Conservation (phyloP, 768 basidiomycete genomes). For the Psilocybe subaeruginosa region DNA sequence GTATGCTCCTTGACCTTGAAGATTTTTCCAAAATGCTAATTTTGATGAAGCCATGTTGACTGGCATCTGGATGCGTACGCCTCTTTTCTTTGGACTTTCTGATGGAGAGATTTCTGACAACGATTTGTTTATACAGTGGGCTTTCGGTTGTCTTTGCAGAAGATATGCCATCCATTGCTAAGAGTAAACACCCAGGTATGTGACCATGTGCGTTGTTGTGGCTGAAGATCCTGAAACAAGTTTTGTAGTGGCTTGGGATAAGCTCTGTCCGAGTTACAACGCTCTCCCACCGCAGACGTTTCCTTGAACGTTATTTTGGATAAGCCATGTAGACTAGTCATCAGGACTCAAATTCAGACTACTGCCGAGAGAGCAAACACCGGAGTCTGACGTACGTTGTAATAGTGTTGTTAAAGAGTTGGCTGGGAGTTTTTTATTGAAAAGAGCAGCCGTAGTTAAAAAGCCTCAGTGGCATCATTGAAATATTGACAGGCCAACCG, state of each 20-base stretch:
- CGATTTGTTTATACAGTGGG: constrained; percentile 10
- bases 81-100: not conserved
- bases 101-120: not conserved
- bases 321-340: too few species aligned
- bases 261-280: constrained; percentile 5
- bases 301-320: too few species aligned
- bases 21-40: constrained; percentile 27
- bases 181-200: constrained; percentile 27
- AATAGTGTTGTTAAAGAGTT: too few species aligned
- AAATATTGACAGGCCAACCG: too few species aligned
- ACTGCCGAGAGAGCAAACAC: too few species aligned
- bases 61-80: constrained; percentile 40
- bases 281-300: not conserved
- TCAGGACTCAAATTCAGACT: too few species aligned
- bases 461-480: too few species aligned
- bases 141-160: constrained; percentile 40
- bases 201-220: not conserved
- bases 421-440: too few species aligned
- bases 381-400: too few species aligned
- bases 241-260: constrained; percentile 7
- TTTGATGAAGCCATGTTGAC: constrained; percentile 32
- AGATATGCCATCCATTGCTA: constrained; percentile 24
- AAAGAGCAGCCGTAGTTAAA: too few species aligned
- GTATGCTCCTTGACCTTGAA: constrained; percentile 19
- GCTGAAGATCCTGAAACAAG: not conserved